Evolutionary conservation across 208 protist species (phyloP), one percentile per base, ranked within the genome.

Genomic region (Wallacemonas sp.): DNA sequence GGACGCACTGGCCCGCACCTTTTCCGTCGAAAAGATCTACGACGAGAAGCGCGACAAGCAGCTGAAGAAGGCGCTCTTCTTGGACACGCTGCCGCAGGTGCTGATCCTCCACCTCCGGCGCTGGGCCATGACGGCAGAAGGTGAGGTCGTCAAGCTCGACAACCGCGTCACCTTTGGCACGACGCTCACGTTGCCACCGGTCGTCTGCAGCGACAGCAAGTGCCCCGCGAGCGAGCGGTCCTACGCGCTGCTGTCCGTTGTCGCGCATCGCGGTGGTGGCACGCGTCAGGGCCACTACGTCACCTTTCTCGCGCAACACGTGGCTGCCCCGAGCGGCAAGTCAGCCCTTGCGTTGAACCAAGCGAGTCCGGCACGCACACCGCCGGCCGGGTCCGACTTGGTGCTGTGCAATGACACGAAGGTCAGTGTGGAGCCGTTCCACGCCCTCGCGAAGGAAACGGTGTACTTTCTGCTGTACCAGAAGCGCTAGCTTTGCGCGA

Each of bases 391-490:
- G 70, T 49, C 32, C 20, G 31, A 10, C 52, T 64, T 91, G 14
- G 79, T 85, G 26, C 44, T 91, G 54, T 96, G 90, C 62, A 89
- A 96, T 65, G 90, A 96, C 63, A 65, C 72, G 16, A 78, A 70
- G 31, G 48, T 93, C n/a, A 72, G 54, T 1, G 59, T 79, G 0
- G 52, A 23, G 12, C 48, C 74, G 8, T 44, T 48, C 11, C 63
- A 55, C 2, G 76, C 67, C 32, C 57, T 88, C 61, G 57, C 76
- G 29, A 72, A 69, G 36, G 87, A 96, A 44, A 61, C 81, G n/a
- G 65, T 78, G 10, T 96, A 96, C 73, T 89, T 96, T 61, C 54
- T 94, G 25, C 65, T 94, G 5, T 94, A 93, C 57, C 86, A 93
- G 54, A 78, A 76, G 57, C 69, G 20, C 5, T 31, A 32, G 36